Conservation (phyloP, 306 rosid genomes). For the Glycyrrhiza uralensis region DNA sequence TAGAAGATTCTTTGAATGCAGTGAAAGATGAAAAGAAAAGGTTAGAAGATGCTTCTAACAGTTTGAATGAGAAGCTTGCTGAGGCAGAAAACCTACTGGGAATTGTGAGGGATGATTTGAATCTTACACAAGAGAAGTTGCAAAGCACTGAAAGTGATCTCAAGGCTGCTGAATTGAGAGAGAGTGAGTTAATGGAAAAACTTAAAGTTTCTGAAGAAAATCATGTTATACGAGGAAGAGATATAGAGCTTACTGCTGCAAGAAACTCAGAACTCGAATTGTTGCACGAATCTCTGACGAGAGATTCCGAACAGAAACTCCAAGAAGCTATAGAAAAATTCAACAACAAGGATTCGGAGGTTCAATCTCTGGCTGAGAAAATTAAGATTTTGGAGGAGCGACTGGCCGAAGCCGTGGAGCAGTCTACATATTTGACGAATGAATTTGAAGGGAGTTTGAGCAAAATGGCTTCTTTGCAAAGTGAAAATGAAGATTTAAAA, state of each 20-base stretch:
- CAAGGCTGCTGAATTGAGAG: constrained; percentile 56
- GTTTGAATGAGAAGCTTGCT: constrained; percentile 55
- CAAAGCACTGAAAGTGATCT: constrained; percentile 57
- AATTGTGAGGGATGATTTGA: constrained; percentile 69
- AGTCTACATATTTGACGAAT: constrained; percentile 45
- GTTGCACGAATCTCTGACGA: constrained; percentile 60
- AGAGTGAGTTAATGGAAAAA: constrained; percentile 52
- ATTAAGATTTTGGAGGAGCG: constrained; percentile 58
- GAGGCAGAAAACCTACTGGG: constrained; percentile 76
- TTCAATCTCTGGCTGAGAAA: constrained; percentile 67
- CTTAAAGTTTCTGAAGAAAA: constrained; percentile 68
- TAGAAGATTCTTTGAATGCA: constrained; percentile 48
- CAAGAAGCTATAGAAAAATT: constrained; percentile 58
- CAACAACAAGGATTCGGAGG: constrained; percentile 64
- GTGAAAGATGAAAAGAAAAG: constrained; percentile 61
- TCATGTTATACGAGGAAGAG: constrained; percentile 49
- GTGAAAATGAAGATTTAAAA: constrained; percentile 63
- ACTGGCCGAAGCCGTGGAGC: constrained; percentile 40
- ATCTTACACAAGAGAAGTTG: constrained; percentile 66
- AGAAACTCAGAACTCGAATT: constrained; percentile 66
- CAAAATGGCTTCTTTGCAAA: constrained; percentile 55
- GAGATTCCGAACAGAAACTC: constrained; percentile 68
- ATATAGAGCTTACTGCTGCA: constrained; percentile 45
- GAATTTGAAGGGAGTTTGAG: constrained; percentile 53
- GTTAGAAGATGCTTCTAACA: constrained; percentile 55